Base-by-base conservation (phyloP, 2,329 filamentous ascomycete genomes). In the Cadophora malorum region DNA sequence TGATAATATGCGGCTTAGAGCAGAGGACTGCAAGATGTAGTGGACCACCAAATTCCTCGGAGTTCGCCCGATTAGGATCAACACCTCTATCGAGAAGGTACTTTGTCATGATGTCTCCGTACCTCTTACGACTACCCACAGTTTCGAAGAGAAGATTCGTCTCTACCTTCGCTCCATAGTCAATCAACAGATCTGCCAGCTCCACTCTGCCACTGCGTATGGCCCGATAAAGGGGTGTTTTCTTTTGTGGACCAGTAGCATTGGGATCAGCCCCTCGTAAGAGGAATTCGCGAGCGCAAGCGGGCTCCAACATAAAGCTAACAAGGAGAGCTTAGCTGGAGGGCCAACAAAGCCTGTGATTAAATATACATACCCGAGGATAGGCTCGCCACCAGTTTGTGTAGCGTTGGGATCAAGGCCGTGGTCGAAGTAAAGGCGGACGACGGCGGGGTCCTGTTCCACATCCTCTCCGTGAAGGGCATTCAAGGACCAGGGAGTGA, bases 401-500 rank as follows among this genome's bases (percentile, higher is more conserved):
- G 52, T 55, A 12, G 52, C 52, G 52, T 55, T 55, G 33, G 52
- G 52, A 55, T 55, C 52, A 55, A 55, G 52, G 25, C 52, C 52
- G 52, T 55, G 52, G 33, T 55, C 9, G 52, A 55, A 33, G 28
- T 33, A 55, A 55, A 55, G 52, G 16, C 52, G 52, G 33, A 33
- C 9, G 25, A 55, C 52, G 25, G 52, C 52, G 33, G 21, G 21
- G n/a, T 55, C 52, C 52, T 55, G 52, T 28, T 55, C 12, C 52
- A 55, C 33, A 4, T 55, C n/a, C 33, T 55, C 25, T 28, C 52
- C 28, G 33, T 33, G 25, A 19, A 33, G 33, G 52, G 52, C 52
- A 16, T 55, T 28, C 3, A 55, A 33, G 12, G 52, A 25, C 31
- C 33, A 25, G 7, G 31, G 52, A 5, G 23, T 55, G 33, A 55